These are phyloP conservation scores for Tricholoma hemisulphureum DNA, from an alignment of 768 basidiomycete genomes.

Conservation along the genomic window DNA sequence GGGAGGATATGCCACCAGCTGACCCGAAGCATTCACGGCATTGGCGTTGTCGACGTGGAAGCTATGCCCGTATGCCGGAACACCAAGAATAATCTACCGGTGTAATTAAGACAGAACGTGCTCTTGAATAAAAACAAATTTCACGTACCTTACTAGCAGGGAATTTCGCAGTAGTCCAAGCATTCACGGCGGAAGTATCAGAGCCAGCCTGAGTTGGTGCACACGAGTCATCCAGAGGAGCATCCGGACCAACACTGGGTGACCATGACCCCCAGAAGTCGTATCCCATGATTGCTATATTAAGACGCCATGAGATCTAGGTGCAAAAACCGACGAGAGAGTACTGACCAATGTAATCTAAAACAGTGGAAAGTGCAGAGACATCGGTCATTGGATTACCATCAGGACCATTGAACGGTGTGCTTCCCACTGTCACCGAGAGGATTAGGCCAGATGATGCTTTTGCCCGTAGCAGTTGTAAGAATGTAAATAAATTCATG, in stretches of 20 bases:
- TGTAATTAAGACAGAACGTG: background rate
- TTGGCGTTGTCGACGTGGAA: constrained; percentile 44
- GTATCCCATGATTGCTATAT: constrained; percentile 59
- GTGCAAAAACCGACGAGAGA: background rate
- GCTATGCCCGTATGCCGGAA: constrained; percentile 79
- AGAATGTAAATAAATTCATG: constrained; percentile 73
- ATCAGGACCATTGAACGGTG: constrained; percentile 45
- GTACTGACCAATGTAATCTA: constrained; percentile 46
- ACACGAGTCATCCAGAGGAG: constrained; percentile 77
- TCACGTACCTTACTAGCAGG: constrained; percentile 44
- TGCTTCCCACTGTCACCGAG: constrained; percentile 42
- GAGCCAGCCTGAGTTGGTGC: constrained; percentile 63
- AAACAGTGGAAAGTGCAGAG: constrained; percentile 63
- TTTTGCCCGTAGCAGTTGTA: constrained; percentile 61
- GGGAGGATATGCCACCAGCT: constrained; percentile 44
- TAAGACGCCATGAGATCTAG: background rate
- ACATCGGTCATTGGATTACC: constrained; percentile 68
- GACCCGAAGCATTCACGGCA: constrained; percentile 33
- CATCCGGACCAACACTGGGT: constrained; percentile 71
- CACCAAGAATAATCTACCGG: constrained; percentile 66
- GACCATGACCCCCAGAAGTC: constrained; percentile 54
- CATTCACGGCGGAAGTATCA: constrained; percentile 63
- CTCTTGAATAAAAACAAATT: background rate
- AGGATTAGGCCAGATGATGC: constrained; percentile 56
- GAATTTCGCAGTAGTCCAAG: constrained; percentile 78